A percentile compares a stretch with the other conserved stretches of the same genome.
Conservation (phyloP, 2,329 filamentous ascomycete species). For the Venturia pyrina region DNA sequence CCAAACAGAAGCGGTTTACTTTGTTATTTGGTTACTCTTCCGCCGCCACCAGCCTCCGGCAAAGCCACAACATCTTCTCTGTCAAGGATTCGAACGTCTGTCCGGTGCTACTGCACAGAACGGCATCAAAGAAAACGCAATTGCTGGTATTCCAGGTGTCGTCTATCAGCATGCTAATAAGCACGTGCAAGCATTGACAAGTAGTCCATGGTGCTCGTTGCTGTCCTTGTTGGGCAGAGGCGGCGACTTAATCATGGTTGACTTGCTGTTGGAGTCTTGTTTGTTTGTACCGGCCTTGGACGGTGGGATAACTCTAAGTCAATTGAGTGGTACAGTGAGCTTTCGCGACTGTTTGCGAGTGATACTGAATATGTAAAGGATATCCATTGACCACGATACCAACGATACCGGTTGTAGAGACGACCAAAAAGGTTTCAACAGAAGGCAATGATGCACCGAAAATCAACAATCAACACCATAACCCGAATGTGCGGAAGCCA, state of each 20-base stretch:
- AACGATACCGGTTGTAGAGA: conserved; percentile 13
- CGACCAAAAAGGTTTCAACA: conserved; percentile 10
- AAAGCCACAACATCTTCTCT: conserved; percentile 65
- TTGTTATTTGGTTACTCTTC: conserved; percentile 64
- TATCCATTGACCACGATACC: not conserved
- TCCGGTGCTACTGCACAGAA: conserved; percentile 19
- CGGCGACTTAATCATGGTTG: conserved; percentile 67
- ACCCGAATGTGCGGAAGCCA: conserved; percentile 19
- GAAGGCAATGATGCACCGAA: not conserved
- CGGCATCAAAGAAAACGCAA: conserved; percentile 23
- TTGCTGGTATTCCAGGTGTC: conserved; percentile 54
- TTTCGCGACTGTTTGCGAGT: conserved; percentile 29
- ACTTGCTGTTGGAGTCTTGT: conserved; percentile 66
- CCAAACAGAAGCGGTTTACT: conserved; percentile 38
- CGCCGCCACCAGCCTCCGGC: conserved; percentile 39
- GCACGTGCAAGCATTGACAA: conserved; percentile 59
- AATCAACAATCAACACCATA: not conserved
- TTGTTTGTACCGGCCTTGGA: conserved; percentile 47
- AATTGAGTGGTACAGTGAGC: conserved; percentile 4
- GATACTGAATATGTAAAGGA: conserved; percentile 8
- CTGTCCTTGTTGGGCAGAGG: conserved; percentile 63
- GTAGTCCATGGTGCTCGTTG: conserved; percentile 63
- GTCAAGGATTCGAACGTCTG: conserved; percentile 64
- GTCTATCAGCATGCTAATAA: conserved; percentile 56
- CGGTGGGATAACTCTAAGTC: not conserved